Evolutionary conservation across 73 alveolate genomes (phyloP).

Genomic region (Paramecium octaurelia): DNA sequence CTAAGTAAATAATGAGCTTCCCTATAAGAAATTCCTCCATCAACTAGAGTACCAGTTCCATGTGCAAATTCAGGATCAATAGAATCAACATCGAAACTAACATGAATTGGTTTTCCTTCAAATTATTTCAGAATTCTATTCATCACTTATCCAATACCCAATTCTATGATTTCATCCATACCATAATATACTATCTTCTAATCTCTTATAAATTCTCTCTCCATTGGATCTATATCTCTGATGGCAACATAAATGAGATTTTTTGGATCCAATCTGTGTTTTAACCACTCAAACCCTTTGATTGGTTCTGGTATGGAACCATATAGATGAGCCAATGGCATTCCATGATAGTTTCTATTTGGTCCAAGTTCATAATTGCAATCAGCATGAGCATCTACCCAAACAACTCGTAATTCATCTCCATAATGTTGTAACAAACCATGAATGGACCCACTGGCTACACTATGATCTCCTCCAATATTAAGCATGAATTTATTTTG

Average conservation of each 20-base stretch:
- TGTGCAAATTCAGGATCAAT: constrained; percentile 37
- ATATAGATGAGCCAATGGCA: constrained; percentile 37
- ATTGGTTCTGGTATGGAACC: neutral
- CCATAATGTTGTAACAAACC: neutral
- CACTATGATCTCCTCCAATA: constrained; percentile 49
- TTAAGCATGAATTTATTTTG: neutral
- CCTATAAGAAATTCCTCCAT: constrained; percentile 33
- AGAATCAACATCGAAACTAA: neutral
- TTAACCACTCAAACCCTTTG: constrained; percentile 12
- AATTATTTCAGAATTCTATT: neutral
- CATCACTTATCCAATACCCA: neutral
- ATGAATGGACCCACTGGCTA: constrained; percentile 13
- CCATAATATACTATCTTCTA: neutral
- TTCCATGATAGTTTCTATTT: constrained; percentile 36
- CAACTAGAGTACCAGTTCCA: constrained; percentile 12
- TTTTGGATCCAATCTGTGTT: neutral
- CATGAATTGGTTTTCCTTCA: constrained; percentile 40
- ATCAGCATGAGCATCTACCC: constrained; percentile 53
- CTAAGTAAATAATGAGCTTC: constrained; percentile 27
- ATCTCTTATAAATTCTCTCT: neutral
- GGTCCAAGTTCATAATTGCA: neutral
- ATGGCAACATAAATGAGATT: neutral
- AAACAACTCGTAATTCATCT: constrained; percentile 38
- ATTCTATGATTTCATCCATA: constrained; percentile 36
- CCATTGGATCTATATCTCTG: constrained; percentile 5